Conservation (phyloP, 164 flowering plant species). For the Vitis riparia region DNA sequence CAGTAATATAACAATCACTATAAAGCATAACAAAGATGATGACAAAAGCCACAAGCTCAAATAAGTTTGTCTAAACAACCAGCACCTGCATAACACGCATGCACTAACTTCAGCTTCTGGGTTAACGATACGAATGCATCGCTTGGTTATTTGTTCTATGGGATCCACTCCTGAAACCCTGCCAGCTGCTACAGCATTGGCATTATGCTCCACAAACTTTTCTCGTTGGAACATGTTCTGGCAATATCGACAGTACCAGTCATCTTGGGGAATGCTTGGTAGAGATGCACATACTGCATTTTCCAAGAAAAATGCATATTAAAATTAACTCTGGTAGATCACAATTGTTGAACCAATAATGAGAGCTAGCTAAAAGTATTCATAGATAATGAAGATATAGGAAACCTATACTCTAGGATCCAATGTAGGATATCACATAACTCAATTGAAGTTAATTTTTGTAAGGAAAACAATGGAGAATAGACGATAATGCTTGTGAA, state of each 20-base stretch:
- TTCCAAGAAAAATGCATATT: constrained; percentile 9
- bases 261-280: constrained; percentile 53
- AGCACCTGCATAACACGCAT: constrained; percentile 83
- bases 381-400: too few species aligned
- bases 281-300: constrained; percentile 72
- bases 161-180: constrained; percentile 76
- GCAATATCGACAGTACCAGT: constrained; percentile 82
- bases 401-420: too few species aligned
- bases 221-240: constrained; percentile 53
- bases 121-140: constrained; percentile 80
- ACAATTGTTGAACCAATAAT: background rate
- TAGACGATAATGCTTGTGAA: too few species aligned
- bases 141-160: constrained; percentile 56
- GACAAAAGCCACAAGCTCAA: background rate
- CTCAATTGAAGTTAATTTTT: too few species aligned
- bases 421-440: too few species aligned
- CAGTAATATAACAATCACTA: too few species aligned
- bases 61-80: background rate
- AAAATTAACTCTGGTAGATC: constrained; percentile 9
- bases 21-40: background rate
- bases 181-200: constrained; percentile 85
- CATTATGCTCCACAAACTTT: constrained; percentile 52
- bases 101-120: constrained; percentile 53
- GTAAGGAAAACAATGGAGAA: too few species aligned
- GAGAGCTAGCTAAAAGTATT: background rate